Evolutionary conservation across 2,329 filamentous ascomycete species (phyloP).

Genomic region (Calonectria pseudoreteaudii): DNA sequence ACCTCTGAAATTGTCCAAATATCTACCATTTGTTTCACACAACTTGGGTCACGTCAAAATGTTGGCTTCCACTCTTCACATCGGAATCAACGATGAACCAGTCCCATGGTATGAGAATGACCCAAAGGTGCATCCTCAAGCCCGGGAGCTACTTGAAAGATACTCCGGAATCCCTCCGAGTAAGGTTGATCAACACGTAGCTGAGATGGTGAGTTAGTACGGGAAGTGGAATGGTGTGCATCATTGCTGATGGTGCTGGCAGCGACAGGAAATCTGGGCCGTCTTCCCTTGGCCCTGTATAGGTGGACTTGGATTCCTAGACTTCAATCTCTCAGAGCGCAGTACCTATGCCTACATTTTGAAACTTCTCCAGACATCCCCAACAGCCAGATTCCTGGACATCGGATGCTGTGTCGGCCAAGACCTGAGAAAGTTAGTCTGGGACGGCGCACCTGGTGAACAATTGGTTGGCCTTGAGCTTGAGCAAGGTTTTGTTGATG

Average conservation of each 20-base stretch:
- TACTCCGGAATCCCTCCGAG: neutral
- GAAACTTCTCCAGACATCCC: no score
- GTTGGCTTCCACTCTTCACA: no score
- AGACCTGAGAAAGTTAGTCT: neutral
- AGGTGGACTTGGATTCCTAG: no score
- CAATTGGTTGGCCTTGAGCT: neutral
- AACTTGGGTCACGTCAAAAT: no score
- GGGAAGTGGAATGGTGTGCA: no score
- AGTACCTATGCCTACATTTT: no score
- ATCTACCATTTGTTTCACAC: no score
- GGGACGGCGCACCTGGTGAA: neutral
- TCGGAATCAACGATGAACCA: neutral
- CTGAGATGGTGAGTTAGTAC: neutral
- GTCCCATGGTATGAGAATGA: neutral
- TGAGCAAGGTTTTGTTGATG: neutral
- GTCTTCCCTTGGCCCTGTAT: no score
- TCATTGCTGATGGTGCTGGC: no score
- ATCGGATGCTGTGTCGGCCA: neutral
- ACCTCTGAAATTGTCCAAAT: no score
- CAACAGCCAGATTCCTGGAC: neutral
- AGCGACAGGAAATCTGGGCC: no score
- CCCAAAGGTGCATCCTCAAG: neutral
- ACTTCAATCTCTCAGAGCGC: no score
- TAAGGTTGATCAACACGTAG: neutral
- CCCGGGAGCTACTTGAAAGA: neutral